Evolutionary conservation across 2,329 filamentous ascomycete species (phyloP), one percentile per base, ranked within the genome.

Genomic region (Trichoderma endophyticum): DNA sequence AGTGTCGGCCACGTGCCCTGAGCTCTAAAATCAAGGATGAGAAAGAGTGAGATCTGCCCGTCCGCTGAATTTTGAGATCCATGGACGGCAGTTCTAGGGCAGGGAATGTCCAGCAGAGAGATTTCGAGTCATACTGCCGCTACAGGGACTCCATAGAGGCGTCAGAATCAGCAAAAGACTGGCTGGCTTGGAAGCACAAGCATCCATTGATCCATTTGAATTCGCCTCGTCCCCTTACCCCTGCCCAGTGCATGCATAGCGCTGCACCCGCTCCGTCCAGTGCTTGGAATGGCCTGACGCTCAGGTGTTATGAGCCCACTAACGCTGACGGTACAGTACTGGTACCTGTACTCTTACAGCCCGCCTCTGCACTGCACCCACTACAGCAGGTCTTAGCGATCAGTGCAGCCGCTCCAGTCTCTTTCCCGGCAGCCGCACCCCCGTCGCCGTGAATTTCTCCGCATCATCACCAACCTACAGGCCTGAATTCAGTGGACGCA

Each of bases 381-480:
- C 24, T 34, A 36, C 64, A 67, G 51, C 64, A 32, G 21, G 48
- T 67, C 36, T 67, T 30, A 67, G 63, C 69, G 61, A 43, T 48
- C 39, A 48, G 60, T 48, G 21, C 59, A 32, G 36, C 30, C n/a
- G 64, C 43, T 36, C 14, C 21, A 15, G n/a, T 36, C 59, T 28
- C 24, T 8, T 32, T 30, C 56, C 56, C 71, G 64, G 77, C 77
- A 77, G 51, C 74, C 30, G 18, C 68, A 70, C 36, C 32, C 48
- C 54, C 59, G 36, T 54, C 65, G 59, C 73, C 74, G 76, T 75
- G 75, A 78, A 73, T 78, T 75, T 76, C 75, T 77, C 75, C 76
- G 72, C 77, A 76, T 76, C 76, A 75, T 59, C 43, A 32, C 64
- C 63, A 62, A 48, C 43, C 65, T 70, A 57, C 48, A 43, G 26